These are phyloP conservation scores for Canariomyces notabilis DNA, from an alignment of 2,329 filamentous ascomycete species.

Conservation along the genomic window DNA sequence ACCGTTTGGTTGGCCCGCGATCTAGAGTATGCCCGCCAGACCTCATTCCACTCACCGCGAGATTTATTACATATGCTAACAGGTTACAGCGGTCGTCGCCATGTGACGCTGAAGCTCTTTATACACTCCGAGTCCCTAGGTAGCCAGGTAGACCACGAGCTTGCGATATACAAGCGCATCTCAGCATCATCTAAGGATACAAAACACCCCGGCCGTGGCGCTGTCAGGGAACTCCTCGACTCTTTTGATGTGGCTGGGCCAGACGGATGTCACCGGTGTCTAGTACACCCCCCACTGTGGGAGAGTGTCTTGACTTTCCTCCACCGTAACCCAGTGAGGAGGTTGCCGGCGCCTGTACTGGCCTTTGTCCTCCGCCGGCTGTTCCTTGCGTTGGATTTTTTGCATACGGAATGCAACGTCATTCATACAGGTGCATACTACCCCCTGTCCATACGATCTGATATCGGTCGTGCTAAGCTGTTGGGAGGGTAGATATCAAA, in stretches of 20 bases:
- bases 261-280: not conserved
- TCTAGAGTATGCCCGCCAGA: conserved; percentile 17
- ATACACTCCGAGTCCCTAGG: not conserved
- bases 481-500: conserved; percentile 41
- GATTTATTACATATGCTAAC: not conserved
- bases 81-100: not conserved
- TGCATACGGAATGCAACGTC: not conserved
- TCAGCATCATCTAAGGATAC: not conserved
- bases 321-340: not conserved
- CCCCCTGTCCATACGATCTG: no score
- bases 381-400: not conserved
- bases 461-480: not conserved
- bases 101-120: not conserved
- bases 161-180: not conserved
- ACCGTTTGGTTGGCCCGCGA: conserved; percentile 24
- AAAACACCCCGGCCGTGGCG: not conserved
- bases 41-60: not conserved
- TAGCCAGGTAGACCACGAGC: not conserved
- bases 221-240: not conserved
- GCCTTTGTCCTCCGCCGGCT: not conserved
- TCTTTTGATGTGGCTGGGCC: not conserved
- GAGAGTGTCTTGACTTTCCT: not conserved
- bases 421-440: not conserved
- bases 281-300: not conserved
- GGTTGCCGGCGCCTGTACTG: not conserved